These are phyloP conservation scores for Eucalyptus caleyi DNA, from an alignment of 345 rosid species.

Conservation along the genomic window DNA sequence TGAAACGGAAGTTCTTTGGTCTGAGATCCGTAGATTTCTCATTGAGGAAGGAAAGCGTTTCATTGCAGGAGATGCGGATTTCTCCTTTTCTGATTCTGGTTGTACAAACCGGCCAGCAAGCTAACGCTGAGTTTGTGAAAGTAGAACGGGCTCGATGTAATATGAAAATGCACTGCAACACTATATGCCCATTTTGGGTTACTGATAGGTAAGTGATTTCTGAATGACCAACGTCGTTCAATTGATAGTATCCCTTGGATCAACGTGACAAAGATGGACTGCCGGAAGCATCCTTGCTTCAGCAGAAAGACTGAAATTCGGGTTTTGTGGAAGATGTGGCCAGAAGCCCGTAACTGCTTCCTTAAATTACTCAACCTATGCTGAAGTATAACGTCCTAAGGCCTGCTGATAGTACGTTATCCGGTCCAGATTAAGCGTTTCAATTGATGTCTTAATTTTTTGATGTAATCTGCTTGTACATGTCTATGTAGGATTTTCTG, in stretches of 20 bases:
- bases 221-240: background rate
- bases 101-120: background rate
- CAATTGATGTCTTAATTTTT: background rate
- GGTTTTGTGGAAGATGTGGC: background rate
- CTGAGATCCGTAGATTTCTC: background rate
- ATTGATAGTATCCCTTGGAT: background rate
- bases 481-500: background rate
- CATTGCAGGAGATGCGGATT: background rate
- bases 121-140: background rate
- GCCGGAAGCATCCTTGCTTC: background rate
- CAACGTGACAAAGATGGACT: background rate
- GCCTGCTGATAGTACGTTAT: background rate
- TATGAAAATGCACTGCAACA: background rate
- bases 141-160: background rate
- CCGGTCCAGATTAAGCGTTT: background rate
- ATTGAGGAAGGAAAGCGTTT: background rate
- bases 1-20: background rate
- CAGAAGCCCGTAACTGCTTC: background rate
- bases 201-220: background rate
- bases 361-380: background rate
- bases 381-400: background rate
- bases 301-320: background rate
- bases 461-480: background rate
- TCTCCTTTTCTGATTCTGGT: background rate
- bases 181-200: background rate